Evolutionary conservation across 164 flowering plant genomes (phyloP).

Genomic region (Protea cynaroides): DNA sequence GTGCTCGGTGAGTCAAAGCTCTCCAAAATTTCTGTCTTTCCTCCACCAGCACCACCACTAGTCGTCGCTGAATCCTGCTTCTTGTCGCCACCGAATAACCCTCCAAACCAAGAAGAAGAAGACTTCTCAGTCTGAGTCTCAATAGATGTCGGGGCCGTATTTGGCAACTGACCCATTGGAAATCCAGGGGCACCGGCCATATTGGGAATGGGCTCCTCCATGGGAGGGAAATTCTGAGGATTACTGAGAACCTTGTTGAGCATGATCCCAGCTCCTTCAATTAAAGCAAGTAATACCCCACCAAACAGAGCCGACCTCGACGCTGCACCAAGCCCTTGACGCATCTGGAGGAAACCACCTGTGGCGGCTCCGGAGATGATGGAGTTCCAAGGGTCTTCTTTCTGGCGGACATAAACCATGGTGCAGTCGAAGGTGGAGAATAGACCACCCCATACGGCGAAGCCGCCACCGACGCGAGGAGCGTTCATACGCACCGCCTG

Average conservation of each 20-base stretch:
- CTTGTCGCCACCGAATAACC: constrained; percentile 49
- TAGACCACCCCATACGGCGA: constrained; percentile 92
- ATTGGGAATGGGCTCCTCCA: constrained; percentile 45
- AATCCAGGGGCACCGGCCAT: constrained; percentile 26
- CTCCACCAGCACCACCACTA: constrained; percentile 14
- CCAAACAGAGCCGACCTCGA: constrained; percentile 62
- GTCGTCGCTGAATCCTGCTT: constrained; percentile 24
- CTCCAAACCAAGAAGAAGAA: constrained; percentile 67
- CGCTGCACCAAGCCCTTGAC: constrained; percentile 64
- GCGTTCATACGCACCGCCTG: constrained; percentile 86
- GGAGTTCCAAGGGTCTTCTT: constrained; percentile 97
- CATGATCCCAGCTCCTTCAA: constrained; percentile 86
- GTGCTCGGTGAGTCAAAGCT: constrained; percentile 54
- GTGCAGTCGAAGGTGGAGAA: constrained; percentile 79
- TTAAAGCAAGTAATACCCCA: constrained; percentile 67
- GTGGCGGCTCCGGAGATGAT: constrained; percentile 91
- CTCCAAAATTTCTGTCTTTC: constrained; percentile 56
- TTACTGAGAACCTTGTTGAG: constrained; percentile 43
- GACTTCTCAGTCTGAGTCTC: constrained; percentile 9
- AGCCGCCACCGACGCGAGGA: constrained; percentile 80
- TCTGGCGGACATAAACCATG: constrained; percentile 79
- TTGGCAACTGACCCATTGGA: constrained; percentile 26
- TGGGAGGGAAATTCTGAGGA: constrained; percentile 40
- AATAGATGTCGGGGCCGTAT: background rate
- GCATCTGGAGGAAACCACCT: constrained; percentile 81